These are phyloP conservation scores for Gleditsia sinensis DNA, from an alignment of 306 rosid genomes.

Conservation along the genomic window DNA sequence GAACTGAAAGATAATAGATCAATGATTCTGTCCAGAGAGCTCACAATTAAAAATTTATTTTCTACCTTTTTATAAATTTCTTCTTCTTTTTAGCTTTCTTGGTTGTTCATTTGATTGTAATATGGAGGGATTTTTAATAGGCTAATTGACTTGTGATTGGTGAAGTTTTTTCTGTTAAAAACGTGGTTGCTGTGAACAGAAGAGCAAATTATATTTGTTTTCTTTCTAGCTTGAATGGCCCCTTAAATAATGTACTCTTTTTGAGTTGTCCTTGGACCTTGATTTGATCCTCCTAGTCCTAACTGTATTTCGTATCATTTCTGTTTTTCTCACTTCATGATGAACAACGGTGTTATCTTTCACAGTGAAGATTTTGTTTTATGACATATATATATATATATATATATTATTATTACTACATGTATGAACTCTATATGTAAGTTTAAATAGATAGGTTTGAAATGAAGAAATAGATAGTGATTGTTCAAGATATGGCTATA, in stretches of 20 bases:
- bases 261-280: background rate
- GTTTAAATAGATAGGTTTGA: background rate
- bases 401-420: background rate
- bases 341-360: background rate
- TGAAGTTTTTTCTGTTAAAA: conserved; percentile 1
- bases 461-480: background rate
- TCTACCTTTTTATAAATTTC: background rate
- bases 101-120: conserved; percentile 7
- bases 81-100: conserved; percentile 18
- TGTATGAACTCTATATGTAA: conserved; percentile 1
- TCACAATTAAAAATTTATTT: background rate
- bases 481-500: background rate
- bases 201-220: background rate
- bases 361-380: background rate
- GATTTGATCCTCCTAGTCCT: background rate
- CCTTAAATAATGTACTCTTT: background rate
- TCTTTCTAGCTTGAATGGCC: background rate
- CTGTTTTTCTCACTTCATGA: background rate
- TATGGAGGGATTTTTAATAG: background rate
- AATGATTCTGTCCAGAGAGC: background rate
- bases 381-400: too few species aligned
- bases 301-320: background rate
- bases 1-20: conserved; percentile 19
- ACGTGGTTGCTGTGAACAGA: conserved; percentile 10
- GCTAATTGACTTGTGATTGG: conserved; percentile 10